Evolutionary conservation across 306 rosid genomes (phyloP).

Genomic region (Cucurbita maxima): DNA sequence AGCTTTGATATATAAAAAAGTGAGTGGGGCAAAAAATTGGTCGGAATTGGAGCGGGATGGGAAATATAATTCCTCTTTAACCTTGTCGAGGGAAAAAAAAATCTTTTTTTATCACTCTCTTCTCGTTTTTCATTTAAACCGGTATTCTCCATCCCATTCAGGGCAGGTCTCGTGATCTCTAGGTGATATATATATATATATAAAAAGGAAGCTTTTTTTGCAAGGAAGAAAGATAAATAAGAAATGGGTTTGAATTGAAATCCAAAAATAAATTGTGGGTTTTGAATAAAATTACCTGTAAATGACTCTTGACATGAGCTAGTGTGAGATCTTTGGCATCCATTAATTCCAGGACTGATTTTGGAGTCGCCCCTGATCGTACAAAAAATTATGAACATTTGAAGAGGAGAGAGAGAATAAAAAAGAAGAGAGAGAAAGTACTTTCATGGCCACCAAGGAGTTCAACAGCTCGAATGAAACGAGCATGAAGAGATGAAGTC

Average conservation of each 20-base stretch:
- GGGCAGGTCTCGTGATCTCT: too few species aligned
- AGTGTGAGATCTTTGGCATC: constrained; percentile 93
- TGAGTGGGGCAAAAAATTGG: too few species aligned
- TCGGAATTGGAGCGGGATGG: too few species aligned
- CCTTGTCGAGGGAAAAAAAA: too few species aligned
- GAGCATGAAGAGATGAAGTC: constrained; percentile 81
- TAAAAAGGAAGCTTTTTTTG: background rate
- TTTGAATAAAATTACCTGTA: constrained; percentile 46
- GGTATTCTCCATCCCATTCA: too few species aligned
- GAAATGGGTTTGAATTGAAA: background rate
- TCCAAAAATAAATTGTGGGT: background rate
- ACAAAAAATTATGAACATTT: background rate
- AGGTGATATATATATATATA: too few species aligned
- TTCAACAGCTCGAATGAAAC: constrained; percentile 83
- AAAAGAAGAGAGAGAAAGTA: constrained; percentile 6
- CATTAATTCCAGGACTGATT: constrained; percentile 85
- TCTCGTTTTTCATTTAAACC: too few species aligned
- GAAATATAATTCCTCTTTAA: too few species aligned
- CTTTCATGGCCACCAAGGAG: constrained; percentile 98
- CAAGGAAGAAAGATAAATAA: background rate
- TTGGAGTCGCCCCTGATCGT: constrained; percentile 77
- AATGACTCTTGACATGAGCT: constrained; percentile 96
- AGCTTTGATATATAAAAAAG: too few species aligned
- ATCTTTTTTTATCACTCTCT: too few species aligned
- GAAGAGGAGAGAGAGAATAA: background rate